These are phyloP conservation scores for Botrytis paeoniae DNA, from an alignment of 2,329 filamentous ascomycete genomes.

Conservation along the genomic window DNA sequence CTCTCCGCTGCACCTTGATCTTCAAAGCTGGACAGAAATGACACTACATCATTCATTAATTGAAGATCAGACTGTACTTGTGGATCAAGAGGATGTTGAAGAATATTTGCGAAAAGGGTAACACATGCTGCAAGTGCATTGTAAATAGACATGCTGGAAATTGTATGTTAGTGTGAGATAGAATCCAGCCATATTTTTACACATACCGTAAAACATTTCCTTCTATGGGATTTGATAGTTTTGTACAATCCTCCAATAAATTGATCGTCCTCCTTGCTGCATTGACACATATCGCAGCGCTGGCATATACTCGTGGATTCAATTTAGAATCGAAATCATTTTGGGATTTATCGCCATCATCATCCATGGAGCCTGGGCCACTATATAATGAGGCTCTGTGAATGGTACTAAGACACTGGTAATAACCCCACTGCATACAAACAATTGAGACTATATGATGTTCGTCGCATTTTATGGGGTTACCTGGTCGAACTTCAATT, in stretches of 20 bases:
- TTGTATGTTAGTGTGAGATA: neutral
- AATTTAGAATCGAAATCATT: conserved; percentile 19
- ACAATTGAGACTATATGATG: conserved; percentile 26
- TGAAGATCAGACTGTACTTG: conserved; percentile 80
- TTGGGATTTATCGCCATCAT: conserved; percentile 15
- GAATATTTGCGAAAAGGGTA: conserved; percentile 87
- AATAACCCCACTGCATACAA: conserved; percentile 32
- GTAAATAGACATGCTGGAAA: conserved; percentile 48
- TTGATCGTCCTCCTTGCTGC: conserved; percentile 29
- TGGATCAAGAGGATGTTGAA: conserved; percentile 87
- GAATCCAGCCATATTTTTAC: neutral
- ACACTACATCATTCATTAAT: conserved; percentile 74
- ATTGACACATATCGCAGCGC: conserved; percentile 26
- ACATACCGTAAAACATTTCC: conserved; percentile 19
- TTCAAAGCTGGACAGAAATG: conserved; percentile 19
- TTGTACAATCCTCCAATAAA: conserved; percentile 24
- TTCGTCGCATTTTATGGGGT: conserved; percentile 25
- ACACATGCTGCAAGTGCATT: conserved; percentile 92
- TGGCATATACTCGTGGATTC: conserved; percentile 28
- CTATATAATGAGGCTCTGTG: conserved; percentile 29
- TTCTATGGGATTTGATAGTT: conserved; percentile 25
- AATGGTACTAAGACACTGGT: conserved; percentile 26
- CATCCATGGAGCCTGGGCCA: conserved; percentile 18
- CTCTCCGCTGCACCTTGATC: neutral
- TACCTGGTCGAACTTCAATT: conserved; percentile 30